Percentiles rank a stretch among this genome's conserved stretches.
Conservation (phyloP, 768 basidiomycete genomes). For the Candolleomyces eurysporus region DNA sequence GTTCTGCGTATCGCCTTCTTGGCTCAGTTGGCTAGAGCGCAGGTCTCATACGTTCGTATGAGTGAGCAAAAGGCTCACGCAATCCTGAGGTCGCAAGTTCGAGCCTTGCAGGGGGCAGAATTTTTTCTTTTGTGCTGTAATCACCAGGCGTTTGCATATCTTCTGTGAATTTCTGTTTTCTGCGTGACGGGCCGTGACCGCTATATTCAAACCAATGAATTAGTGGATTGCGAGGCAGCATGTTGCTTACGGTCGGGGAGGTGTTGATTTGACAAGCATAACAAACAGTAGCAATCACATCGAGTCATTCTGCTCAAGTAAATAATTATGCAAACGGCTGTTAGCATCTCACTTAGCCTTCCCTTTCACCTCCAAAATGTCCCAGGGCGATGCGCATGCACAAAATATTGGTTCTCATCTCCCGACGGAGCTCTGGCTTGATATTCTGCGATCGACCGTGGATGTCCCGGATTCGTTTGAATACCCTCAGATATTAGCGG, state of each 20-base stretch:
- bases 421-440: background rate
- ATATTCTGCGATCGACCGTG: background rate
- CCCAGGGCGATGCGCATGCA: too few relatives aligned
- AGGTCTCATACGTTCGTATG: conserved; percentile 9
- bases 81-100: conserved; percentile 65
- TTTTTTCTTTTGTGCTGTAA: conserved; percentile 8
- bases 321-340: too few relatives aligned
- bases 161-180: background rate
- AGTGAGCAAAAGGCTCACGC: background rate
- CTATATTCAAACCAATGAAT: too few relatives aligned
- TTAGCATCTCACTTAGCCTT: too few relatives aligned
- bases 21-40: conserved; percentile 15
- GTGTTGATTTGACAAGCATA: too few relatives aligned
- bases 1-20: background rate
- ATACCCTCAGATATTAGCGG: background rate
- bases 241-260: too few relatives aligned
- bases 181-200: background rate
- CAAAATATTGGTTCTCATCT: background rate
- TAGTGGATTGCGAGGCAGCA: too few relatives aligned
- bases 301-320: too few relatives aligned
- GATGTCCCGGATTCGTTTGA: background rate
- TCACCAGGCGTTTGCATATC: background rate
- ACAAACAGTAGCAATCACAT: too few relatives aligned
- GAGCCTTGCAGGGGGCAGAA: conserved; percentile 55
- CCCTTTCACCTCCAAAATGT: too few relatives aligned